A percentile compares a stretch with the other conserved stretches of the same genome.
These are phyloP conservation scores for Phialemonium atrogriseum DNA, from an alignment of 2,329 filamentous ascomycete species.

Conservation along the genomic window DNA sequence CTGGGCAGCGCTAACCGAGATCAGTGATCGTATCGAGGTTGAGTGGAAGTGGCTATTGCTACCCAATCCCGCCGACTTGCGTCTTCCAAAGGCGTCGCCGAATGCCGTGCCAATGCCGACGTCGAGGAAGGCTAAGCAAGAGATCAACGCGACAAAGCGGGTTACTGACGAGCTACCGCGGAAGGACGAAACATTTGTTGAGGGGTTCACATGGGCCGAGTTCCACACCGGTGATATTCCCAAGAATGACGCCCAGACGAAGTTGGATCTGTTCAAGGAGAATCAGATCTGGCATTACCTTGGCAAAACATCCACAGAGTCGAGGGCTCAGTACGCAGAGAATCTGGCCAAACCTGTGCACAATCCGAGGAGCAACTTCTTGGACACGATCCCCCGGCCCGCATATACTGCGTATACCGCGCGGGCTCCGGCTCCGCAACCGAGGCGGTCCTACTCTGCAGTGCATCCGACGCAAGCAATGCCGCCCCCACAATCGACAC, in stretches of 20 bases:
- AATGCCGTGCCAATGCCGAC: conserved; percentile 65
- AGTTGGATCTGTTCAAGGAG: conserved; percentile 62
- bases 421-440: conserved; percentile 10
- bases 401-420: conserved; percentile 15
- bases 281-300: conserved; percentile 86
- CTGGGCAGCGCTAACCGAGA: conserved; percentile 28
- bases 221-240: conserved; percentile 57
- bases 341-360: conserved; percentile 52
- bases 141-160: conserved; percentile 60
- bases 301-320: conserved; percentile 77
- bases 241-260: conserved; percentile 51
- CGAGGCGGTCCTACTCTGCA: conserved; percentile 10
- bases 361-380: conserved; percentile 62
- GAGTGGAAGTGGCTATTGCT: conserved; percentile 79
- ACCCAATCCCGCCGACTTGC: conserved; percentile 62
- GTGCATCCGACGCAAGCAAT: conserved; percentile 9
- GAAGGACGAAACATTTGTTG: conserved; percentile 58
- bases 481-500: conserved; percentile 4
- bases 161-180: conserved; percentile 53
- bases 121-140: conserved; percentile 53
- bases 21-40: conserved; percentile 64
- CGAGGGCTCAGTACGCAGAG: conserved; percentile 84
- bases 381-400: conserved; percentile 55
- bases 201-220: conserved; percentile 68
- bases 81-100: conserved; percentile 64